A percentile compares a stretch with the other conserved stretches of the same genome.
Conservation (phyloP, 768 basidiomycete species). For the Crucibulum laeve region DNA sequence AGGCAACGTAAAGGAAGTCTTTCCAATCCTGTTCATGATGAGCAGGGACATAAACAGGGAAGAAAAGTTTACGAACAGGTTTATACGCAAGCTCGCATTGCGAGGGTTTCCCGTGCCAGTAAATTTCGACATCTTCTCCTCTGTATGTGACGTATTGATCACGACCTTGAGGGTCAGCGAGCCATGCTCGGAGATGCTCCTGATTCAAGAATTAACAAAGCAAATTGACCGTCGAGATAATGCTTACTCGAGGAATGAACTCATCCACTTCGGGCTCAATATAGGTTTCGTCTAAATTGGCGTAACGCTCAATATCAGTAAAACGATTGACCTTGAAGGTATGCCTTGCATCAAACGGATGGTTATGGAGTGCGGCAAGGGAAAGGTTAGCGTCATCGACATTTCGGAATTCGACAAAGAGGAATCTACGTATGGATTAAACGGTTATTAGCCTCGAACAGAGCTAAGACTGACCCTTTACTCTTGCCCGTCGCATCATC, state of each 20-base stretch:
- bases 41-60: constrained; percentile 7
- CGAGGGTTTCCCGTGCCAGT: constrained; percentile 91
- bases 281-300: constrained; percentile 73
- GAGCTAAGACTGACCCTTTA: constrained; percentile 67
- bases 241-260: constrained; percentile 66
- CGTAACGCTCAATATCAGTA: constrained; percentile 83
- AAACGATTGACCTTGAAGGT: constrained; percentile 84
- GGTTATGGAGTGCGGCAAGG: constrained; percentile 62
- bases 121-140: constrained; percentile 84
- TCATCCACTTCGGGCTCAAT: constrained; percentile 70
- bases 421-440: constrained; percentile 45
- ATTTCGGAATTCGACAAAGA: constrained; percentile 77
- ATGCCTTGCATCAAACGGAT: constrained; percentile 86
- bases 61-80: constrained; percentile 45
- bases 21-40: constrained; percentile 74
- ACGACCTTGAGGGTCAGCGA: constrained; percentile 86
- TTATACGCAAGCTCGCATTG: constrained; percentile 80
- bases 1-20: constrained; percentile 88
- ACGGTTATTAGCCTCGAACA: neutral
- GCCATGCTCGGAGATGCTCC: constrained; percentile 96
- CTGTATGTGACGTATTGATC: constrained; percentile 96
- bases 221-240: constrained; percentile 1
- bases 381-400: constrained; percentile 69
- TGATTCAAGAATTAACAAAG: constrained; percentile 23
- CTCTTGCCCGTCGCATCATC: constrained; percentile 77